Percentiles rank a stretch among this genome's conserved stretches.
phyloP scores from a whole-genome alignment of 2,329 filamentous ascomycete genomes.

The Fusarium scirpi region DNA sequence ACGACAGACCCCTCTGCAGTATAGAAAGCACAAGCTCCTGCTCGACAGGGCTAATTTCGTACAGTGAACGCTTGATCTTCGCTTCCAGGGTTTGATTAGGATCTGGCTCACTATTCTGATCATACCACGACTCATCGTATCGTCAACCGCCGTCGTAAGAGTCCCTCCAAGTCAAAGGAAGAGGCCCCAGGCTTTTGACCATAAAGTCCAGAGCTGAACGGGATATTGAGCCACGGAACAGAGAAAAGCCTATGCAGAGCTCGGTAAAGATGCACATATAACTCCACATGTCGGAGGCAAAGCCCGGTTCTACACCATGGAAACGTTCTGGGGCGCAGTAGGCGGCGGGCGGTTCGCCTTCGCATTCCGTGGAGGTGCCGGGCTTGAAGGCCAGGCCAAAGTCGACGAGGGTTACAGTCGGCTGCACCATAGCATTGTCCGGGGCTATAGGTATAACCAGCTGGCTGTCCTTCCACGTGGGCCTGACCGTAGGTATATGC shows the following conservation, averaged over 20 bases:
- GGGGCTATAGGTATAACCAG: too few species aligned
- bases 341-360: background rate
- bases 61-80: accelerated
- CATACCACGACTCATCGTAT: background rate
- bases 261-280: background rate
- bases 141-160: background rate
- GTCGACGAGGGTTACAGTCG: too few species aligned
- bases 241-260: background rate
- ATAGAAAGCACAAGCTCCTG: background rate
- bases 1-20: background rate
- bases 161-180: background rate
- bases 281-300: background rate
- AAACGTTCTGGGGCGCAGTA: background rate
- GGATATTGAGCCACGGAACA: background rate
- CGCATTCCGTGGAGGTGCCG: background rate
- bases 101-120: background rate
- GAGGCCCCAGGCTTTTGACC: background rate
- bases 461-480: too few species aligned
- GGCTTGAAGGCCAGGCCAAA: background rate
- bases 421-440: accelerated
- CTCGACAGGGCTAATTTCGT: background rate
- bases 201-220: background rate
- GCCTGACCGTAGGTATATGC: too few species aligned
- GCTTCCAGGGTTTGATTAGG: background rate
- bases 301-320: background rate